These are phyloP conservation scores for Candida mattraensis DNA, from an alignment of 805 yeast genomes.

Conservation along the genomic window DNA sequence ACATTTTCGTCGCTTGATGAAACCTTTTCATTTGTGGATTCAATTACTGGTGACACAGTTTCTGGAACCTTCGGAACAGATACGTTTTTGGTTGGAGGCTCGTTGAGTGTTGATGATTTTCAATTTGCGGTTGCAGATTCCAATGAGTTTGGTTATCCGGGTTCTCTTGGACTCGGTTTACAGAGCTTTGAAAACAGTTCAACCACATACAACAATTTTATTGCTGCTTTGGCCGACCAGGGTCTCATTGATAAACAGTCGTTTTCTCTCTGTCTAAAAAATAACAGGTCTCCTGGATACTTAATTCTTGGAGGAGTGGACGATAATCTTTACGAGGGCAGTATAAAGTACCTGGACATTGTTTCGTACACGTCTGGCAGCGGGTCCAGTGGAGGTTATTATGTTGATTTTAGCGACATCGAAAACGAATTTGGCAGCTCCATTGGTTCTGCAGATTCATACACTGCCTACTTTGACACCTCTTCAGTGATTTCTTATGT, in stretches of 20 bases:
- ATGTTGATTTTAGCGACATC: conserved; percentile 16
- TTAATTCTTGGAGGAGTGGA: conserved; percentile 36
- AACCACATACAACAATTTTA: conserved; percentile 21
- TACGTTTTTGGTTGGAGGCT: conserved; percentile 12
- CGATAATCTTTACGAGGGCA: conserved; percentile 26
- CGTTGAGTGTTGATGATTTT: conserved; percentile 11
- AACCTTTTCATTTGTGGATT: conserved; percentile 14
- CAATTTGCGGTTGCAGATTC: conserved; percentile 24
- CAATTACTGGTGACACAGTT: conserved; percentile 11
- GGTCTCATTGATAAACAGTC: conserved; percentile 30
- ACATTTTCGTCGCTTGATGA: conserved; percentile 10
- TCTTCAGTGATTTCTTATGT: conserved; percentile 54
- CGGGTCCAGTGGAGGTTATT: conserved; percentile 17
- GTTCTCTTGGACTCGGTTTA: conserved; percentile 25
- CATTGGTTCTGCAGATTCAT: conserved; percentile 7
- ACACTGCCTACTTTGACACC: conserved; percentile 49
- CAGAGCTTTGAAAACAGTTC: conserved; percentile 4
- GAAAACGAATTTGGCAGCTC: conserved; percentile 13
- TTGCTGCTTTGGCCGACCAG: conserved; percentile 24
- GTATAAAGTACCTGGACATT: conserved; percentile 19
- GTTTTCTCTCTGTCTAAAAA: conserved; percentile 31
- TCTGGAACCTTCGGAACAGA: conserved; percentile 24
- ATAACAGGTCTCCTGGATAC: conserved; percentile 25
- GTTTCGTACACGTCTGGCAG: conserved; percentile 8
- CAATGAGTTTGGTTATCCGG: conserved; percentile 15